Conservation (phyloP, 2,329 filamentous ascomycete genomes). For the Ophiostoma sp. region DNA sequence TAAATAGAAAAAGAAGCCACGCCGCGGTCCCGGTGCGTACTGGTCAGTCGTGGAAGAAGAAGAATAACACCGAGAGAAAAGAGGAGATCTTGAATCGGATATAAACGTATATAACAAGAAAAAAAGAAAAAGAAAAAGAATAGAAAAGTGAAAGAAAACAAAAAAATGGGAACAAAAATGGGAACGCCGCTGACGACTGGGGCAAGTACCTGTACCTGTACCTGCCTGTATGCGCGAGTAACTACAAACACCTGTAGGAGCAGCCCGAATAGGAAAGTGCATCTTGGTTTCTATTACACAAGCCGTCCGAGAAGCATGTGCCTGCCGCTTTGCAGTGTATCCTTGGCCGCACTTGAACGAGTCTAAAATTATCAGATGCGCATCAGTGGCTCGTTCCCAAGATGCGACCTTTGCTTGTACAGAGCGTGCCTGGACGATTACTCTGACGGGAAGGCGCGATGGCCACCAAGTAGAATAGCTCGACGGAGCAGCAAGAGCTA, state of each 20-base stretch:
- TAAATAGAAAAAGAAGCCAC: neutral
- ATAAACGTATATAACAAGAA: no score
- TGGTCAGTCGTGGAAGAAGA: neutral
- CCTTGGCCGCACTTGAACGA: no score
- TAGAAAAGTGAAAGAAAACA: conserved; percentile 10
- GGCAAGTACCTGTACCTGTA: neutral
- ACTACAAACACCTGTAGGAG: neutral
- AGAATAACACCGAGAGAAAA: neutral
- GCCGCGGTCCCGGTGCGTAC: neutral
- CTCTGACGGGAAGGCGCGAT: conserved; percentile 9
- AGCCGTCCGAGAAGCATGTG: neutral
- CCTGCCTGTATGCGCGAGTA: no score
- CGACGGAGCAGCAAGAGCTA: neutral
- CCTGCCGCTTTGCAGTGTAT: conserved; percentile 1
- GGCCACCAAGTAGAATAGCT: neutral
- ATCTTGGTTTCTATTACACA: neutral
- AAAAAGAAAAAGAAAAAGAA: conserved; percentile 10
- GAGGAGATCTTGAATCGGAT: no score
- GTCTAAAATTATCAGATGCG: conserved; percentile 10
- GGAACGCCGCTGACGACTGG: no score
- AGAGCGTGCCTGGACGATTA: neutral
- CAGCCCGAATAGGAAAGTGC: conserved; percentile 12
- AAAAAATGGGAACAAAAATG: neutral
- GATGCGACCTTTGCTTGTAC: conserved; percentile 6
- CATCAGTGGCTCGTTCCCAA: neutral